Evolutionary conservation across 441 rosid genomes (phyloP).

Genomic region (Melastoma candidum): DNA sequence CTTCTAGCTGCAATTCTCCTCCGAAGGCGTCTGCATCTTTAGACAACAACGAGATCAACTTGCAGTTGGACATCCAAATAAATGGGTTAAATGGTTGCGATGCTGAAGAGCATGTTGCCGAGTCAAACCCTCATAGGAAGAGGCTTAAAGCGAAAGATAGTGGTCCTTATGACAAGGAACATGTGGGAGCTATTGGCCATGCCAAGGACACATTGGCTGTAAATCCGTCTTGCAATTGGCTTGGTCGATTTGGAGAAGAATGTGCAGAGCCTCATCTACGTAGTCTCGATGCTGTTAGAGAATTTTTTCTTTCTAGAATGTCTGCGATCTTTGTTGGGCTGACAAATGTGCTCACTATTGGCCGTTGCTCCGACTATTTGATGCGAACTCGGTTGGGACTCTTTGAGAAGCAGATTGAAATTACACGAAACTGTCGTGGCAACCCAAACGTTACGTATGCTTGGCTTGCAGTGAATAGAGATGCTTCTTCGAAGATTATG

Average conservation of each 20-base stretch:
- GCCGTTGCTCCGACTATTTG: slow-evolving; percentile 33
- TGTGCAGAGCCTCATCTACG: background rate
- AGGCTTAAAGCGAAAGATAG: slow-evolving; percentile 5
- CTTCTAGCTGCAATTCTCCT: slow-evolving; percentile 2
- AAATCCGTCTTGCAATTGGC: background rate
- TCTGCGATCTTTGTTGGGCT: too few species aligned
- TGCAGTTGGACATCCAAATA: slow-evolving; percentile 9
- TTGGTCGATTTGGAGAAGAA: background rate
- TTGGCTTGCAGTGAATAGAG: slow-evolving; percentile 78
- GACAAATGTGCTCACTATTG: slow-evolving; percentile 25
- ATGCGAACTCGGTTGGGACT: slow-evolving; percentile 51
- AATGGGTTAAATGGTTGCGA: slow-evolving; percentile 1
- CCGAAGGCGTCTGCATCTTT: background rate
- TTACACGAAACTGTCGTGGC: slow-evolving; percentile 57
- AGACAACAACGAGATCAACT: slow-evolving; percentile 8
- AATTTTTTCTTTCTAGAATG: slow-evolving; percentile 10
- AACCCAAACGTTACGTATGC: slow-evolving; percentile 72
- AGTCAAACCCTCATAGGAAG: slow-evolving; percentile 4
- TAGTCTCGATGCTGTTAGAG: slow-evolving; percentile 5
- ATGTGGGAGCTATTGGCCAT: background rate
- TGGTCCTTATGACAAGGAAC: background rate
- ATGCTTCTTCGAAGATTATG: slow-evolving; percentile 30
- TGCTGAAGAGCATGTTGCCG: slow-evolving; percentile 7
- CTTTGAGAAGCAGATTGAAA: slow-evolving; percentile 70
- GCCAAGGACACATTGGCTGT: background rate